These are phyloP conservation scores for Thecaphora thlaspeos DNA, from an alignment of 1,284 basidiomycete species.

Conservation along the genomic window DNA sequence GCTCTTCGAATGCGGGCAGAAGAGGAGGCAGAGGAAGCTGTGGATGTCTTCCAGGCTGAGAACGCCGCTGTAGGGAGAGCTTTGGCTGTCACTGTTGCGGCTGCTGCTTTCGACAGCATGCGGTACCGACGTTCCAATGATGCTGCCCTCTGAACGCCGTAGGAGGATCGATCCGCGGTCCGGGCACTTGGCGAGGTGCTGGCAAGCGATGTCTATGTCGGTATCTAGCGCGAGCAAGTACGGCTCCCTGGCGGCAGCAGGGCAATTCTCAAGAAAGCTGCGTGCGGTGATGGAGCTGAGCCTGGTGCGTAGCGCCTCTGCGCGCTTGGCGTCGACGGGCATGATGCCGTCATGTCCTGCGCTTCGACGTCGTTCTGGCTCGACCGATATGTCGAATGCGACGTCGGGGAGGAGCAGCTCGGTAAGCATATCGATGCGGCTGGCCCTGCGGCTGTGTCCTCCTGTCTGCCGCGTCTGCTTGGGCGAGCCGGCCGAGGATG, in stretches of 20 bases:
- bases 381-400: neutral
- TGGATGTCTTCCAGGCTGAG: constrained; percentile 26
- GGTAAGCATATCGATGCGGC: neutral
- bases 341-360: too few species aligned
- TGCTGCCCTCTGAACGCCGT: too few species aligned
- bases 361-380: neutral
- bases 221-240: constrained; percentile 9
- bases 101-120: neutral
- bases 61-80: constrained; percentile 20
- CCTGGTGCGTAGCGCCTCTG: neutral
- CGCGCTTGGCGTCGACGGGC: neutral
- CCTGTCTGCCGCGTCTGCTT: too few species aligned
- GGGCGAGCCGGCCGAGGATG: too few species aligned
- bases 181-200: constrained; percentile 13
- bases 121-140: neutral
- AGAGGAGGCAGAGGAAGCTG: constrained; percentile 23
- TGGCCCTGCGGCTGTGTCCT: neutral
- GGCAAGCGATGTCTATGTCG: constrained; percentile 26
- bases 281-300: constrained; percentile 8
- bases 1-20: constrained; percentile 15
- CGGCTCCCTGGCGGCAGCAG: constrained; percentile 9
- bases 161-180: constrained; percentile 21
- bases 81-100: constrained; percentile 12
- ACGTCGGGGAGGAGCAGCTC: constrained; percentile 1
- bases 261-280: constrained; percentile 15